phyloP scores from a whole-genome alignment of 2,329 filamentous ascomycete genomes.

The Lizonia empirigonia region DNA sequence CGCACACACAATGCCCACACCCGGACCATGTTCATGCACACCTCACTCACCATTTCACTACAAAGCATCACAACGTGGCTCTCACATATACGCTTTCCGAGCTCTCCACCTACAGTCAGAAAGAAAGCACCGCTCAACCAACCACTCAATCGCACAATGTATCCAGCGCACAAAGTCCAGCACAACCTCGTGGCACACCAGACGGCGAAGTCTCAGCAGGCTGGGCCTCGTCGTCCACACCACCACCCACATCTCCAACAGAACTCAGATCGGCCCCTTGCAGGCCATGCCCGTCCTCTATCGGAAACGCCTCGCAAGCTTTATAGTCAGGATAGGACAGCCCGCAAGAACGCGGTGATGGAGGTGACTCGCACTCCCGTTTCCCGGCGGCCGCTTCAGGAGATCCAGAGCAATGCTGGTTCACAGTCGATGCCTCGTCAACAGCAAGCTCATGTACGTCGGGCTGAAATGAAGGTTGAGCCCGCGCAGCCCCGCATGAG shows the following conservation, averaged over 20 bases:
- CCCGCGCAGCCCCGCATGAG: not conserved
- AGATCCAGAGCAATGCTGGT: not conserved
- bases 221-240: conserved; percentile 12
- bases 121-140: not conserved
- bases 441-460: not conserved
- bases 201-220: conserved; percentile 9
- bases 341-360: not conserved
- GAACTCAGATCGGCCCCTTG: conserved; percentile 3
- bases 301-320: conserved; percentile 9
- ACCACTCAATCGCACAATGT: not conserved
- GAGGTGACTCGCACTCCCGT: not conserved
- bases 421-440: no score
- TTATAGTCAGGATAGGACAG: conserved; percentile 10
- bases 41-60: not conserved
- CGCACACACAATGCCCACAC: conserved; percentile 8
- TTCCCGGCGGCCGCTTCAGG: not conserved
- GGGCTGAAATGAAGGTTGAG: not conserved
- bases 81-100: conserved; percentile 4
- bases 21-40: conserved; percentile 17
- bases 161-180: not conserved
- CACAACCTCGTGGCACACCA: conserved; percentile 3
- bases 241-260: not conserved
- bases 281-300: conserved; percentile 10
- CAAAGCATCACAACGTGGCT: conserved; percentile 3
- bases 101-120: not conserved